These are phyloP conservation scores for Picea mariana DNA, from an alignment of 83 land plant genomes.

Conservation along the genomic window DNA sequence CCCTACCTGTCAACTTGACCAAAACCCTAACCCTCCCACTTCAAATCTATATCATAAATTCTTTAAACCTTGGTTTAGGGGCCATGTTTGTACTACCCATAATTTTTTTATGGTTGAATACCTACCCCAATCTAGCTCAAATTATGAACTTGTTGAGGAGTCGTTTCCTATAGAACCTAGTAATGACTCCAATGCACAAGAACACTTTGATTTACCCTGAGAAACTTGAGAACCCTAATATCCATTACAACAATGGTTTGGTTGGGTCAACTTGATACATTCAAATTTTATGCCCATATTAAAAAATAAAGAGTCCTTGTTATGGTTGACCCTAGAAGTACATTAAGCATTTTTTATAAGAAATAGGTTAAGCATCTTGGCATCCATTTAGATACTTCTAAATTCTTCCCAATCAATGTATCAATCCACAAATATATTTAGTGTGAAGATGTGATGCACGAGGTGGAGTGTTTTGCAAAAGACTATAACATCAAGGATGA, in stretches of 20 bases:
- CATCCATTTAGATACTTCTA: not conserved
- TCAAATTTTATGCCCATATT: not conserved
- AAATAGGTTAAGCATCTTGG: not conserved
- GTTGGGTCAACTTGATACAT: not conserved
- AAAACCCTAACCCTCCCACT: too few species aligned
- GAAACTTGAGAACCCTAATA: not conserved
- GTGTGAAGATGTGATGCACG: not conserved
- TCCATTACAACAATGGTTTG: too few species aligned
- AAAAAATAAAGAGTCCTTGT: not conserved
- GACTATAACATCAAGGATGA: not conserved
- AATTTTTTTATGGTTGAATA: not conserved
- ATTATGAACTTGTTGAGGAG: not conserved
- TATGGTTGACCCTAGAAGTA: not conserved
- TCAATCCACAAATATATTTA: not conserved
- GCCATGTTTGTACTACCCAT: not conserved
- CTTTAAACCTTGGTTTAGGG: not conserved
- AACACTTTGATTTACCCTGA: too few species aligned
- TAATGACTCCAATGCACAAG: too few species aligned
- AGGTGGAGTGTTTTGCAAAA: not conserved
- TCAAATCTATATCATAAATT: not conserved
- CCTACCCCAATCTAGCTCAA: not conserved
- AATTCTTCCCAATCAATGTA: not conserved
- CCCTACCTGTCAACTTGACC: not conserved
- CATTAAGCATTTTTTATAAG: not conserved
- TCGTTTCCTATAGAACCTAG: too few species aligned